Evolutionary conservation across 192 early-diverging fungal genomes (phyloP), one percentile per base, ranked within the genome.

Genomic region (Coemansia aciculifera): DNA sequence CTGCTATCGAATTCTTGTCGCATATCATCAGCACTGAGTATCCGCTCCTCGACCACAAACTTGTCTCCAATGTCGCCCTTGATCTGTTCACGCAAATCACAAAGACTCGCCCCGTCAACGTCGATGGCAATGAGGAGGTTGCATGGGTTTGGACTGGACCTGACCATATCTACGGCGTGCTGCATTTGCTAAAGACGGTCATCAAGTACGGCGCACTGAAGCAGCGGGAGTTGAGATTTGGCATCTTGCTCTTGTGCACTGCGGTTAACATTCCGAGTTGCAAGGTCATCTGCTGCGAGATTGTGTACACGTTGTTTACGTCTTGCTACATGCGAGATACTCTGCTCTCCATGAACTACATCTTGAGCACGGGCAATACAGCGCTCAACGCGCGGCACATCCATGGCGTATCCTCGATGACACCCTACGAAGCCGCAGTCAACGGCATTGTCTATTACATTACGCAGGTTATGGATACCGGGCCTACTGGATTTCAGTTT

Each of bases 241-340:
- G 63, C 9, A 67, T 75, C 23, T 66, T 70, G 66, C 63, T 83
- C 37, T 54, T 83, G 60, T 83, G 80, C 64, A 78, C 75, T n/a
- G 71, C 81, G 0, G 70, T 67, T 61, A 63, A 62, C 48, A 66
- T 79, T 42, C 3, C 52, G 4, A 44, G 15, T 46, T 84, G 81
- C 62, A 67, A 67, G 42, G 43, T 63, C 21, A 64, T 79, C 3
- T 78, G 77, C 57, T 62, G 74, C 54, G 71, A 76, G n/a, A 84
- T 84, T 15, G 64, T 73, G 11, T 67, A 64, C 60, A 79, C 64
- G 39, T 64, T 84, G 2, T 79, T 84, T 43, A 79, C 77, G 23
- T 84, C 81, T 17, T 76, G 74, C 66, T 84, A 84, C 63, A 78
- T 84, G 81, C 76, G 77, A 39, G 73, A 76, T 59, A 73, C 81